A percentile compares a stretch with the other conserved stretches of the same genome.
phyloP scores from a whole-genome alignment of 1,284 basidiomycete species.

The Irpex rosettiformis region DNA sequence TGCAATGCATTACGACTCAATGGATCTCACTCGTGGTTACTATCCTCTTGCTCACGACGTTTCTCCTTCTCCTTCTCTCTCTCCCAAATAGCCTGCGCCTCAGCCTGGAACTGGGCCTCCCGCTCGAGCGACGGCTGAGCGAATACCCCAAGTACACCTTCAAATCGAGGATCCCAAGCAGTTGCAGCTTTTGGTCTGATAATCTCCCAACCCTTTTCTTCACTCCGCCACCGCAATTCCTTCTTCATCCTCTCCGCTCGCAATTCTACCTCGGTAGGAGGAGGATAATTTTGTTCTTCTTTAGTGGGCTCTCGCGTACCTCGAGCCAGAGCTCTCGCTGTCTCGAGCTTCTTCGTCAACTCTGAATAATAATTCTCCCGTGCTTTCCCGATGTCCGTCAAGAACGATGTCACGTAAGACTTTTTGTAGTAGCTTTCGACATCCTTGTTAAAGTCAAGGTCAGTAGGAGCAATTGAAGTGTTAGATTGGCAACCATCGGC shows the following conservation, averaged over 20 bases:
- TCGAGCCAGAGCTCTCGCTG: conserved; percentile 73
- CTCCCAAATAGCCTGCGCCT: conserved; percentile 12
- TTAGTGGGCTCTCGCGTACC: conserved; percentile 83
- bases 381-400: conserved; percentile 63
- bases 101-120: conserved; percentile 12
- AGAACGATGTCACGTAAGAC: conserved; percentile 54
- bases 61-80: conserved; percentile 3
- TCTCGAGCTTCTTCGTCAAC: conserved; percentile 67
- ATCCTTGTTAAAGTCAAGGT: conserved; percentile 74
- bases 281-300: conserved; percentile 78
- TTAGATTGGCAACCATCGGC: conserved; percentile 24
- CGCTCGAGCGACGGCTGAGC: conserved; percentile 32
- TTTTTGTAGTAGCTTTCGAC: conserved; percentile 71
- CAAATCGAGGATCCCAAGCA: conserved; percentile 77
- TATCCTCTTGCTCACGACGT: conserved; percentile 4
- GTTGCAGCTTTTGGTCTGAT: conserved; percentile 62
- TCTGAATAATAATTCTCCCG: conserved; percentile 78
- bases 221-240: conserved; percentile 80
- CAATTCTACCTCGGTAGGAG: conserved; percentile 85
- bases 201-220: conserved; percentile 76
- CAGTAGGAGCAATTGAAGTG: conserved; percentile 32
- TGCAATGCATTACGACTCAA: background rate
- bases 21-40: background rate
- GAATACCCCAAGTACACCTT: conserved; percentile 65
- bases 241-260: conserved; percentile 81